Percentiles rank a stretch among this genome's conserved stretches.
phyloP scores from a whole-genome alignment of 768 basidiomycete species.

The Fibroporia radiculosa region DNA sequence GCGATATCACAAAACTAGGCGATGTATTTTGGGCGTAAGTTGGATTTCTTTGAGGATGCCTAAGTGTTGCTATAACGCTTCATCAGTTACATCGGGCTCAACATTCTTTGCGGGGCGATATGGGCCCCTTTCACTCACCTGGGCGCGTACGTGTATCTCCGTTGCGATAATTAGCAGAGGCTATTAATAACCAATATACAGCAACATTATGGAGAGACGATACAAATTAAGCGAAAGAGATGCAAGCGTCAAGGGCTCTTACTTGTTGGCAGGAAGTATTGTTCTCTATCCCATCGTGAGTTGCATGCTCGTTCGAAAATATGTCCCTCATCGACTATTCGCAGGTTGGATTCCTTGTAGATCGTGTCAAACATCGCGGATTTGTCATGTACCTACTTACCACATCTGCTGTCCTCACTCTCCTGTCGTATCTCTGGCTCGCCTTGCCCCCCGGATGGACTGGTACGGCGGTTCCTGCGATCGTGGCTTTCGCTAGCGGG shows the following conservation, averaged over 20 bases:
- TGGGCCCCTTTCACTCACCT: conserved; percentile 78
- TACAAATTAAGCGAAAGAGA: conserved; percentile 52
- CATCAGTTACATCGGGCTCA: conserved; percentile 62
- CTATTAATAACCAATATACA: conserved; percentile 18
- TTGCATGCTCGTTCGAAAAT: background rate
- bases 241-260: conserved; percentile 61
- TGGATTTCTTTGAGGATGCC: background rate
- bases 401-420: conserved; percentile 50
- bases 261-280: conserved; percentile 62
- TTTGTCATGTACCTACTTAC: conserved; percentile 52
- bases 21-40: conserved; percentile 75
- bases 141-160: conserved; percentile 43
- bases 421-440: conserved; percentile 60
- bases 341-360: conserved; percentile 62
- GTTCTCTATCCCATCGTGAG: conserved; percentile 64
- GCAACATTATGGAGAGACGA: conserved; percentile 66
- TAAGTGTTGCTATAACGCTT: conserved; percentile 1
- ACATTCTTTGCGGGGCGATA: conserved; percentile 66
- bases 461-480: conserved; percentile 49
- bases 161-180: background rate
- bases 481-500: conserved; percentile 55
- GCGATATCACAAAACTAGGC: conserved; percentile 57
- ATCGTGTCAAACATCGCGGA: conserved; percentile 46
- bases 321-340: background rate
- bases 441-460: conserved; percentile 52